Conservation (phyloP, 2,329 filamentous ascomycete genomes). For the Xylaria sp. region DNA sequence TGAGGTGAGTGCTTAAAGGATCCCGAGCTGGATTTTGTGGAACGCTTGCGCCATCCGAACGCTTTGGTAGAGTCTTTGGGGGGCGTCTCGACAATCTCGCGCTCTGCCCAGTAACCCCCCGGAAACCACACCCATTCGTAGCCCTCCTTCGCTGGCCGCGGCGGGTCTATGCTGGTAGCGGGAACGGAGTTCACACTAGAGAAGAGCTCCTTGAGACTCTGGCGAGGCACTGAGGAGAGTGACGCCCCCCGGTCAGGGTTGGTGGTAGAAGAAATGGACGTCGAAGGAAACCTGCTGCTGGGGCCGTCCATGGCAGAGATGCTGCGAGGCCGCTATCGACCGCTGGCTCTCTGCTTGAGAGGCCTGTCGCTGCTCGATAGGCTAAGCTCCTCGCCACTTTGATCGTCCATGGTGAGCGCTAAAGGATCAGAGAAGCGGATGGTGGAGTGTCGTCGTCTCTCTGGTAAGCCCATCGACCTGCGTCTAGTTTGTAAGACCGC, state of each 20-base stretch:
- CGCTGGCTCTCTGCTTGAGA: constrained; percentile 35
- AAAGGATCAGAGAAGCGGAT: constrained; percentile 27
- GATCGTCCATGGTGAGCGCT: constrained; percentile 27
- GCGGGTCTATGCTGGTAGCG: constrained; percentile 59
- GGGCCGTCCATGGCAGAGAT: constrained; percentile 48
- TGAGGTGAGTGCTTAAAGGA: constrained; percentile 35
- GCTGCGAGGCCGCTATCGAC: constrained; percentile 44
- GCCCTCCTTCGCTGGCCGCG: constrained; percentile 64
- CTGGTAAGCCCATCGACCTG: constrained; percentile 23
- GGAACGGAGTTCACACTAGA: constrained; percentile 32
- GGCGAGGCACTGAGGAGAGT: constrained; percentile 24
- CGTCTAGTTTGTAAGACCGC: constrained; percentile 23
- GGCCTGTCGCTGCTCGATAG: constrained; percentile 40
- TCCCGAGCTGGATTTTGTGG: constrained; percentile 44
- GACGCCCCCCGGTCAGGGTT: constrained; percentile 21
- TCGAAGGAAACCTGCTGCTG: constrained; percentile 43
- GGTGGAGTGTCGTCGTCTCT: constrained; percentile 22
- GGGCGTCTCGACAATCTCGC: constrained; percentile 52
- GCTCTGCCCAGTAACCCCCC: constrained; percentile 71
- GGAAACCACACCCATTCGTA: constrained; percentile 73
- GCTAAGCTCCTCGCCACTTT: constrained; percentile 37
- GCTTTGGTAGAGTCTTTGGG: constrained; percentile 51
- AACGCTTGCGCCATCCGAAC: constrained; percentile 57
- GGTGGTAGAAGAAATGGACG: constrained; percentile 33
- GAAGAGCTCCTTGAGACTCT: constrained; percentile 36